Conservation (phyloP, 2,329 filamentous ascomycete species). For the Aspergillus quadrilineatus region DNA sequence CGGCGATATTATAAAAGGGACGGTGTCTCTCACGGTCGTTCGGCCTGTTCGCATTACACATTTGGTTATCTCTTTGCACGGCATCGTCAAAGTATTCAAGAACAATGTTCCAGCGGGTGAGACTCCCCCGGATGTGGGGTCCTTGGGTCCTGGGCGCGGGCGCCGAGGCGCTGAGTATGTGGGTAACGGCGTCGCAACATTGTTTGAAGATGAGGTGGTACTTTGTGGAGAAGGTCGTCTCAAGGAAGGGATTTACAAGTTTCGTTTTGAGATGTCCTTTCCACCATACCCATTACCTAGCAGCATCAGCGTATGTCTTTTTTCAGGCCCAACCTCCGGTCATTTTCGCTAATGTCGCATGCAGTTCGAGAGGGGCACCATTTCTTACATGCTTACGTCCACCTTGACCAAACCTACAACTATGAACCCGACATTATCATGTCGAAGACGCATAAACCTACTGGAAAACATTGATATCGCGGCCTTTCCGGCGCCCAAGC, state of each 20-base stretch:
- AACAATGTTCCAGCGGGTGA: conserved; percentile 59
- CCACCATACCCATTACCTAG: conserved; percentile 65
- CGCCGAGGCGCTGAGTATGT: conserved; percentile 55
- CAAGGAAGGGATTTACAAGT: conserved; percentile 64
- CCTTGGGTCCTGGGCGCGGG: conserved; percentile 55
- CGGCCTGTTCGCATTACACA: conserved; percentile 64
- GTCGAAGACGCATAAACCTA: conserved; percentile 76
- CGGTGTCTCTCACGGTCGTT: conserved; percentile 58
- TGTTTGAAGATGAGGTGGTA: conserved; percentile 65
- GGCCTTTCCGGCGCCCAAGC: conserved; percentile 68
- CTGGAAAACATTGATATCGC: conserved; percentile 84
- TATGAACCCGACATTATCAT: conserved; percentile 75
- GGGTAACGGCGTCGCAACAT: conserved; percentile 63
- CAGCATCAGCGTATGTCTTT: conserved; percentile 79
- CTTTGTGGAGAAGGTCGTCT: conserved; percentile 64
- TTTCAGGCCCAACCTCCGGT: conserved; percentile 5
- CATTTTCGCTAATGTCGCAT: conserved; percentile 1
- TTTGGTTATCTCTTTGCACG: conserved; percentile 62
- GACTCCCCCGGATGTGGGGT: conserved; percentile 49
- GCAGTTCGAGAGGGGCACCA: conserved; percentile 91
- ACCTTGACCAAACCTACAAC: conserved; percentile 86
- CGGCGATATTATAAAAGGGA: conserved; percentile 62
- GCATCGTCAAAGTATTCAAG: conserved; percentile 65
- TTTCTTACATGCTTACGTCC: conserved; percentile 86
- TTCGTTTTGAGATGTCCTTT: conserved; percentile 64